phyloP scores from a whole-genome alignment of 2,329 filamentous ascomycete species.

The Pseudovirgaria hyperparasitica region DNA sequence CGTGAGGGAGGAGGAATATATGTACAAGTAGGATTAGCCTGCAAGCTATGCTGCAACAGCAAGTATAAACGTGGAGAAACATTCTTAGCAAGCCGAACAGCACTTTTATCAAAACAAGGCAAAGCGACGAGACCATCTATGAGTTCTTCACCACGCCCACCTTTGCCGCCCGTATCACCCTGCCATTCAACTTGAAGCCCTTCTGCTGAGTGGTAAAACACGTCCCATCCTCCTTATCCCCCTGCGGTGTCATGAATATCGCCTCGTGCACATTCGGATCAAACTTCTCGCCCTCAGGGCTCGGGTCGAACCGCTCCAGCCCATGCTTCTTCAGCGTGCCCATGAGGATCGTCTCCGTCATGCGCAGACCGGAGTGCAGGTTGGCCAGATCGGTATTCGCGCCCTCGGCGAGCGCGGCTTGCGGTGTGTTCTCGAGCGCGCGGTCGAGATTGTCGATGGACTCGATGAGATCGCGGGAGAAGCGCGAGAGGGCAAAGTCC shows the following conservation, averaged over 20 bases:
- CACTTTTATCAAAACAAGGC: no score
- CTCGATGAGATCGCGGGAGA: constrained; percentile 90
- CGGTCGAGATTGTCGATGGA: constrained; percentile 96
- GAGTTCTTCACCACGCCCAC: constrained; percentile 89
- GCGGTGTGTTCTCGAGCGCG: constrained; percentile 66
- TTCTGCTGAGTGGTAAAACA: constrained; percentile 92
- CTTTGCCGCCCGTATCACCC: constrained; percentile 75
- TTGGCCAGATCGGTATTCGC: constrained; percentile 60
- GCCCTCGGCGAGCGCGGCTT: constrained; percentile 54
- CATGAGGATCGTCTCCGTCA: constrained; percentile 87
- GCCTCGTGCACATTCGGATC: constrained; percentile 96
- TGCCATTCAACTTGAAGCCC: constrained; percentile 86
- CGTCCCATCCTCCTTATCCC: constrained; percentile 77
- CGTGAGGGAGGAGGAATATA: no score
- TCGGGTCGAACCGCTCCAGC: constrained; percentile 75
- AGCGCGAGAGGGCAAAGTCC: constrained; percentile 88
- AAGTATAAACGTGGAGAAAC: no score
- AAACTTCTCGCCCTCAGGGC: constrained; percentile 64
- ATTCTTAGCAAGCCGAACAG: no score
- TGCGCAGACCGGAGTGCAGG: constrained; percentile 80
- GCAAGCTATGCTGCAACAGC: no score
- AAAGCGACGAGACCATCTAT: no score
- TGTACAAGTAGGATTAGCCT: no score
- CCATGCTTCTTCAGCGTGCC: constrained; percentile 87
- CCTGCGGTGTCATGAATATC: constrained; percentile 81